Evolutionary conservation across 192 early-diverging fungal genomes (phyloP).

Genomic region (Rhizoclosmatium sp.): DNA sequence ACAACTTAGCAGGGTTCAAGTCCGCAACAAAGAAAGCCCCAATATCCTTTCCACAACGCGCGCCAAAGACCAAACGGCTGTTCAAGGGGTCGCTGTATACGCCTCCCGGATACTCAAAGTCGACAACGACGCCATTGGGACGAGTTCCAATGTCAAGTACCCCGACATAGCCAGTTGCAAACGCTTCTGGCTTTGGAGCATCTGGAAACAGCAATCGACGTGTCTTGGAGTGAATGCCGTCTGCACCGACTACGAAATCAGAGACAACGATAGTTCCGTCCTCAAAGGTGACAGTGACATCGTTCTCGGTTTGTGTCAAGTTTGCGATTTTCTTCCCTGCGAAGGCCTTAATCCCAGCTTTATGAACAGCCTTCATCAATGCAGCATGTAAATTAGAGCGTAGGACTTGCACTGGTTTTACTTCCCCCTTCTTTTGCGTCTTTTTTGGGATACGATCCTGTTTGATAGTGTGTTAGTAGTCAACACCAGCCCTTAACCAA

Average conservation of each 20-base stretch:
- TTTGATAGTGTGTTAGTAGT: no score
- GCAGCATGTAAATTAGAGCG: no score
- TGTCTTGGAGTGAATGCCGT: conserved; percentile 24
- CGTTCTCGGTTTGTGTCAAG: background rate
- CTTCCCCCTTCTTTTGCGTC: no score
- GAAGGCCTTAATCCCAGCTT: background rate
- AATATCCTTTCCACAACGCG: no score
- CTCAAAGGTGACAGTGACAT: conserved; percentile 2
- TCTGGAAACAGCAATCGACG: conserved; percentile 41
- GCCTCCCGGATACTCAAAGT: background rate
- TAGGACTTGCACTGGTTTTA: no score
- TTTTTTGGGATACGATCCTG: no score
- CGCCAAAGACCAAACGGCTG: no score
- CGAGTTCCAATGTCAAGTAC: conserved; percentile 9
- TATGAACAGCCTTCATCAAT: no score
- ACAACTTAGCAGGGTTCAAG: no score
- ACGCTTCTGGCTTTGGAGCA: conserved; percentile 14
- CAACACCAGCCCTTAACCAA: no score
- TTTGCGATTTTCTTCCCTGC: conserved; percentile 1
- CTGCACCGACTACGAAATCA: conserved; percentile 31
- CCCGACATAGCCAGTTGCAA: conserved; percentile 12
- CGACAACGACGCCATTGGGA: background rate
- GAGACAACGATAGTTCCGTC: background rate
- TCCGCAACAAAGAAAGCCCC: no score
- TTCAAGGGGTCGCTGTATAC: conserved; percentile 10